Percentiles rank a stretch among this genome's conserved stretches.
Evolutionary conservation across 2,329 filamentous ascomycete species (phyloP).

Genomic region (Colletotrichum cuscutae): DNA sequence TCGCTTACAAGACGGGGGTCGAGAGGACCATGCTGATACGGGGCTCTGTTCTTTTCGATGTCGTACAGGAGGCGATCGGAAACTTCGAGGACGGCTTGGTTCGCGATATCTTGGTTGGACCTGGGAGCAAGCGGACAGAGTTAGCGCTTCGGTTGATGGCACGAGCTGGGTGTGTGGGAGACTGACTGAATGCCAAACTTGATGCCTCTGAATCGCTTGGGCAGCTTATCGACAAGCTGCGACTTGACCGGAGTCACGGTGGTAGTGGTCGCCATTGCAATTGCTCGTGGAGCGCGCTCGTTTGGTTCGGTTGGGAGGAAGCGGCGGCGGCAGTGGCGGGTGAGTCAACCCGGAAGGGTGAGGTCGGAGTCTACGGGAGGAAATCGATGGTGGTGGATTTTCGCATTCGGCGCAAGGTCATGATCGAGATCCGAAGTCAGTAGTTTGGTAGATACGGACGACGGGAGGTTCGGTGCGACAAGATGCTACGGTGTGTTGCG

Average conservation of each 20-base stretch:
- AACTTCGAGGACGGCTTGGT: slow-evolving; percentile 93
- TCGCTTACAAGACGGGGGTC: slow-evolving; percentile 77
- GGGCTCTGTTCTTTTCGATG: slow-evolving; percentile 79
- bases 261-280: slow-evolving; percentile 36
- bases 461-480: background rate
- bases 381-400: slow-evolving; percentile 16
- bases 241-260: slow-evolving; percentile 70
- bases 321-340: background rate
- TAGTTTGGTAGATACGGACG: background rate
- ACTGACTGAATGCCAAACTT: slow-evolving; percentile 90
- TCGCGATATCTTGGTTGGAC: slow-evolving; percentile 93
- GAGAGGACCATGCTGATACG: slow-evolving; percentile 85
- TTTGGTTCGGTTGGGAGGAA: background rate
- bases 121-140: slow-evolving; percentile 52
- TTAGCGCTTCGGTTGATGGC: background rate
- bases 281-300: background rate
- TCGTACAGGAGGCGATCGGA: slow-evolving; percentile 96
- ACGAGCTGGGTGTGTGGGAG: background rate
- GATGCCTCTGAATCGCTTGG: slow-evolving; percentile 91
- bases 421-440: slow-evolving; percentile 15
- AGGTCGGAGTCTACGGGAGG: slow-evolving; percentile 26
- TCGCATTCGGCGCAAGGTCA: slow-evolving; percentile 33
- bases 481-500: background rate
- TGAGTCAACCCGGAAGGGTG: slow-evolving; percentile 18
- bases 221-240: slow-evolving; percentile 88